Percentiles rank a stretch among this genome's conserved stretches.
These are phyloP conservation scores for Ceratocystiopsis sp. DNA, from an alignment of 2,329 filamentous ascomycete species.

Conservation along the genomic window DNA sequence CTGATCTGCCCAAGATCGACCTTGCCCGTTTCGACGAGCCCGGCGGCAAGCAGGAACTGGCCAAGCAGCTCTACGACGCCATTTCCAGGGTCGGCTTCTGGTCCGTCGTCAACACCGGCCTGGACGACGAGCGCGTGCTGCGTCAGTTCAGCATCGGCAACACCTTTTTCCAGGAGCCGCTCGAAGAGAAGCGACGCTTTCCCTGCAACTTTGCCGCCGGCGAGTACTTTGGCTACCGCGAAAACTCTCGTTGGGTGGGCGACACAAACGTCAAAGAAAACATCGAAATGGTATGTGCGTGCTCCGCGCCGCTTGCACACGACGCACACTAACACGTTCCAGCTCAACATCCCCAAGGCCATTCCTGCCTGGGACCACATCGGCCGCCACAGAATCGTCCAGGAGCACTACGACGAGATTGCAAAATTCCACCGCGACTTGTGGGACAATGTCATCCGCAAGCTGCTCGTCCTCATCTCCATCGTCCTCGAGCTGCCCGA, in stretches of 20 bases:
- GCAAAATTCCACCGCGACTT: constrained; percentile 21
- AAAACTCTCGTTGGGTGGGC: constrained; percentile 19
- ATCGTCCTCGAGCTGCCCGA: constrained; percentile 35
- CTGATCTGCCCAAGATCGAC: constrained; percentile 24
- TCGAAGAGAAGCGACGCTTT: constrained; percentile 20
- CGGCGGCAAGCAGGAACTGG: constrained; percentile 31
- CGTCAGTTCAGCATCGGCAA: constrained; percentile 32
- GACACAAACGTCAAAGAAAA: constrained; percentile 26
- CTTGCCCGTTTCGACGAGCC: constrained; percentile 30
- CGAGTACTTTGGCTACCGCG: constrained; percentile 30
- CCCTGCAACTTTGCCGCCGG: constrained; percentile 11
- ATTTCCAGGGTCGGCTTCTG: constrained; percentile 27
- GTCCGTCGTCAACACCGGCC: constrained; percentile 12
- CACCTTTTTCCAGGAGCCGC: constrained; percentile 29
- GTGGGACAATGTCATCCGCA: constrained; percentile 12
- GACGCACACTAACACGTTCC: not conserved
- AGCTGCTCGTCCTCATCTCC: constrained; percentile 9
- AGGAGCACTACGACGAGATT: constrained; percentile 26
- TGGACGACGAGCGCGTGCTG: constrained; percentile 22
- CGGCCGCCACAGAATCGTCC: constrained; percentile 15
- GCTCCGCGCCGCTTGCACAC: too few relatives aligned
- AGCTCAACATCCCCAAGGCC: constrained; percentile 31
- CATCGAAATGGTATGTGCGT: constrained; percentile 26
- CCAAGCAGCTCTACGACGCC: constrained; percentile 32
- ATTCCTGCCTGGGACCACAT: constrained; percentile 8